Percentiles rank a stretch among this genome's conserved stretches.
Conservation (phyloP, 768 basidiomycete species). For the Sistotremastrum suecicum region DNA sequence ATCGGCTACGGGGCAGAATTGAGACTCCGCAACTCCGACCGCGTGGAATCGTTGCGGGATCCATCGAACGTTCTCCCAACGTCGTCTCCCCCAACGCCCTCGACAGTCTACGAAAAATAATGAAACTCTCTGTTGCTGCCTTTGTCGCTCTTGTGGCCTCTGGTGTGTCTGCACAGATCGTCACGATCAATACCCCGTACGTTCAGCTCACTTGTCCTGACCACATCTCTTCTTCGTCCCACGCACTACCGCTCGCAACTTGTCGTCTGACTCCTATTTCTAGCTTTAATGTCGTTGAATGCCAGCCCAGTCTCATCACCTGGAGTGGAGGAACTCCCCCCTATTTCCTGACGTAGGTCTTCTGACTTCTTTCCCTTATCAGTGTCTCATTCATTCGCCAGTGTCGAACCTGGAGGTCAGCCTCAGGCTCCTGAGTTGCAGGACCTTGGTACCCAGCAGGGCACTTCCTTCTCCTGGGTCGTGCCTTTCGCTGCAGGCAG, state of each 20-base stretch:
- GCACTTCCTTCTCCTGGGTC: slow-evolving; percentile 37
- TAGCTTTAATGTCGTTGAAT: slow-evolving; percentile 37
- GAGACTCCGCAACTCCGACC: too few species aligned
- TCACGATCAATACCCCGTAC: slow-evolving; percentile 61
- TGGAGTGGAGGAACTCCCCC: slow-evolving; percentile 47
- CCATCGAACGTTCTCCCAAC: too few species aligned
- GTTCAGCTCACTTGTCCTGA: slow-evolving; percentile 14
- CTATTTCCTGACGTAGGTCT: slow-evolving; percentile 44
- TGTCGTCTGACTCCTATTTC: not conserved
- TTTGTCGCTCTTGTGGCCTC: slow-evolving; percentile 27
- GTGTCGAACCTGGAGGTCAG: slow-evolving; percentile 38
- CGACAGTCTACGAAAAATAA: slow-evolving; percentile 16
- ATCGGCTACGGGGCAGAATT: too few species aligned
- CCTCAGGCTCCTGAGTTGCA: slow-evolving; percentile 31
- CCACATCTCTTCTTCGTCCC: slow-evolving; percentile 4
- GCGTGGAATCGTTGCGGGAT: too few species aligned
- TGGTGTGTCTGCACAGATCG: slow-evolving; percentile 29
- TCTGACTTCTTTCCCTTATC: not conserved
- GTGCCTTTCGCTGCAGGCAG: slow-evolving; percentile 35
- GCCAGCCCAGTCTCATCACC: slow-evolving; percentile 38
- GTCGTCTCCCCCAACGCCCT: not conserved
- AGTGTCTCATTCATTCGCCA: slow-evolving; percentile 12
- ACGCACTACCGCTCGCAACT: not conserved
- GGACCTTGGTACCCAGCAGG: slow-evolving; percentile 26
- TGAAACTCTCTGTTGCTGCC: slow-evolving; percentile 30